These are phyloP conservation scores for Bassia scoparia DNA, from an alignment of 148 eudicot genomes.

Conservation along the genomic window DNA sequence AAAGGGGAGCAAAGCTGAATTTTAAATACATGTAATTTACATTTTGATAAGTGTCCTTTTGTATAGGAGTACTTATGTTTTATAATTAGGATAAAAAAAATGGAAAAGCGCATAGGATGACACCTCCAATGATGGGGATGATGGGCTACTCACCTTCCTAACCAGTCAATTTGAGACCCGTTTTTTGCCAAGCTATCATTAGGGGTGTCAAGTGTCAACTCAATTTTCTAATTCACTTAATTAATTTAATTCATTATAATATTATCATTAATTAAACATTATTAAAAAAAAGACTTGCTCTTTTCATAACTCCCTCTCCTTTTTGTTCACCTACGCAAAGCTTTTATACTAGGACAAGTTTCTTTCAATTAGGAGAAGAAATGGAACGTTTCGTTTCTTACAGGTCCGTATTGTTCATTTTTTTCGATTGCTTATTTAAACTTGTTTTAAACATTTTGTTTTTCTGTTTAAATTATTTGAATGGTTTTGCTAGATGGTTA, in stretches of 20 bases:
- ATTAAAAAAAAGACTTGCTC: not conserved
- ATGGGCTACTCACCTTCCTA: conserved; percentile 21
- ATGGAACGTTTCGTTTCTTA: no score
- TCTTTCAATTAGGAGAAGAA: not conserved
- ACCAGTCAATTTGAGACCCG: conserved; percentile 30
- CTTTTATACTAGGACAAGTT: not conserved
- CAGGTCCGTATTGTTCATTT: no score
- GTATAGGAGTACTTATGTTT: not conserved
- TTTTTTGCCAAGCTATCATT: conserved; percentile 25
- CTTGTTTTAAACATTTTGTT: no score
- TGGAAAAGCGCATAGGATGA: conserved; percentile 15
- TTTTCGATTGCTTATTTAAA: no score
- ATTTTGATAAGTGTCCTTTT: not conserved
- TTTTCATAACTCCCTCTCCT: conserved; percentile 14
- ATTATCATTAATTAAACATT: not conserved
- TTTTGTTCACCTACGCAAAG: conserved; percentile 7
- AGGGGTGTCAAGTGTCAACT: conserved; percentile 29
- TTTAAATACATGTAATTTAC: not conserved
- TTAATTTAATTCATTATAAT: conserved; percentile 7
- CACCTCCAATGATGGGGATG: conserved; percentile 28
- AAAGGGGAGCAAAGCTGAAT: not conserved
- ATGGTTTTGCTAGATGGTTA: no score
- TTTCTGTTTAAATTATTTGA: no score
- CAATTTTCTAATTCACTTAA: conserved; percentile 11
- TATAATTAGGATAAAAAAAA: conserved; percentile 8